Conservation (phyloP, 2,329 filamentous ascomycete species). For the Achaetomium macrosporum region DNA sequence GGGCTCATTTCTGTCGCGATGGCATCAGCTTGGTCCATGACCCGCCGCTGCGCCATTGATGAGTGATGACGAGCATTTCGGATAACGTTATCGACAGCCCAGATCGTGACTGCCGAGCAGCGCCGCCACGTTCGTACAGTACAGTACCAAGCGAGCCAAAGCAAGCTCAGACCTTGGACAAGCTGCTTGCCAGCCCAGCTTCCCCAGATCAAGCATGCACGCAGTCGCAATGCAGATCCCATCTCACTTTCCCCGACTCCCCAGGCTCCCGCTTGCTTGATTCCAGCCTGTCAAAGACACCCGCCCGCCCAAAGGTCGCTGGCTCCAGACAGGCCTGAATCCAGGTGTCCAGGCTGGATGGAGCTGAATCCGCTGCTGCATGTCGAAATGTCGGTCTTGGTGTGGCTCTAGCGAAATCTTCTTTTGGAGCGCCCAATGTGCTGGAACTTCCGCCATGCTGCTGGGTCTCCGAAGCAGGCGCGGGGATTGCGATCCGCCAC, state of each 20-base stretch:
- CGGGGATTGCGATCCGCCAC: not conserved
- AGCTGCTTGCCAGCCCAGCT: constrained; percentile 1
- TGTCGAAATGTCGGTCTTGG: not conserved
- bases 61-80: constrained; percentile 22
- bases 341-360: not conserved
- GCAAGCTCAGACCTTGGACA: not conserved
- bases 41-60: constrained; percentile 15
- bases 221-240: constrained; percentile 5
- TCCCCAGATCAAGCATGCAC: not conserved
- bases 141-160: not conserved
- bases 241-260: not conserved
- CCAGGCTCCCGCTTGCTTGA: not conserved
- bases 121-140: not conserved
- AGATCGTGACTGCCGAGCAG: not conserved
- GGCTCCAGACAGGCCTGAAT: not conserved
- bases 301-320: constrained; percentile 2
- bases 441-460: not conserved
- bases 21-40: constrained; percentile 9
- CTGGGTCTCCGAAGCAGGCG: not conserved
- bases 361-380: not conserved
- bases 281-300: not conserved
- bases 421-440: not conserved
- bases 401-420: constrained; percentile 1
- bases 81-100: constrained; percentile 7
- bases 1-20: constrained; percentile 12